Evolutionary conservation across 2,329 filamentous ascomycete genomes (phyloP).

Genomic region (Aspergillus phoenicis): DNA sequence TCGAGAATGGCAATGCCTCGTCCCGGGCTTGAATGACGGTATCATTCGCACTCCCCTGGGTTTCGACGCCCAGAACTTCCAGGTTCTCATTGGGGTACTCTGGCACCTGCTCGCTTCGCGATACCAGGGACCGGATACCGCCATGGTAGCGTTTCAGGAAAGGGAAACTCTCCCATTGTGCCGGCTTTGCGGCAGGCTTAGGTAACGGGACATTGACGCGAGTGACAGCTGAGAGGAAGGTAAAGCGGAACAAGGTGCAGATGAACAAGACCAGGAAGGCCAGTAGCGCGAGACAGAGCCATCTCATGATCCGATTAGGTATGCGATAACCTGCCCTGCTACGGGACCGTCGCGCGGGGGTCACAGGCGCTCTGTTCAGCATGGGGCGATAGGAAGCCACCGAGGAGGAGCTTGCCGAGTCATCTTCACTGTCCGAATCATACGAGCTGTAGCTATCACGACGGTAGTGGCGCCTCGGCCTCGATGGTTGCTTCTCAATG

Average conservation of each 20-base stretch:
- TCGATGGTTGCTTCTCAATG: conserved; percentile 36
- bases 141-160: conserved; percentile 90
- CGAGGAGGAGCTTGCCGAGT: conserved; percentile 45
- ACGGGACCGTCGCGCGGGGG: conserved; percentile 26
- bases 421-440: conserved; percentile 33
- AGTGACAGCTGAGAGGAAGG: conserved; percentile 51
- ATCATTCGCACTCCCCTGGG: conserved; percentile 36
- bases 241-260: conserved; percentile 71
- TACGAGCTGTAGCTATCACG: conserved; percentile 29
- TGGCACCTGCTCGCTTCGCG: conserved; percentile 67
- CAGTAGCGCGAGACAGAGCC: conserved; percentile 72
- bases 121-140: conserved; percentile 73
- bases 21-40: conserved; percentile 26
- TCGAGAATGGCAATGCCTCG: conserved; percentile 43
- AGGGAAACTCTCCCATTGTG: conserved; percentile 79
- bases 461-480: conserved; percentile 26
- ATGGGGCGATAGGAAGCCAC: conserved; percentile 56
- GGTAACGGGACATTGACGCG: conserved; percentile 48
- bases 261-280: conserved; percentile 75
- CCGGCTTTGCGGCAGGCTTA: conserved; percentile 64
- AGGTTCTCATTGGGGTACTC: conserved; percentile 73
- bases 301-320: conserved; percentile 73
- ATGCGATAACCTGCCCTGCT: conserved; percentile 57
- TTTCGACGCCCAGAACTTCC: conserved; percentile 58
- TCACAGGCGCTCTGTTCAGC: conserved; percentile 36